Base-by-base conservation (phyloP, 2,329 filamentous ascomycete species). In the Monosporascus ibericus region DNA sequence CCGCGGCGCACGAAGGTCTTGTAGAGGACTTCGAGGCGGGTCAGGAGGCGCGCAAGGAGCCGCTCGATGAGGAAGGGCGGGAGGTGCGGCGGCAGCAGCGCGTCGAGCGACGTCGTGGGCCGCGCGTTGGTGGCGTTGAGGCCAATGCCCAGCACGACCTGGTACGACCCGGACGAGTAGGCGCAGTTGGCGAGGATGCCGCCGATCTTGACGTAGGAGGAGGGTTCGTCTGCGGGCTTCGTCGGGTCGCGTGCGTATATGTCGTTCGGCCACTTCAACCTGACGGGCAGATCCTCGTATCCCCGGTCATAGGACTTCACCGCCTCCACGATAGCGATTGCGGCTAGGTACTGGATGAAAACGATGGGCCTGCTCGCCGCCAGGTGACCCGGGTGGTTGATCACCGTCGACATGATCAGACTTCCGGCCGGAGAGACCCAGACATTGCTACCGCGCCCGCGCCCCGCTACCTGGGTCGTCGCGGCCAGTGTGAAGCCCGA, bases 251-350 rank as follows among this genome's bases (percentile, higher is more conserved):
- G 75, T 1, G 86, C 86, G 64, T 90, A 92, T 51, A 99, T 89
- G 65, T 99, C 94, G 63, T 99, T 99, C 11, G 94, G 94, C 94
- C 94, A 99, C 70, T 99, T 99, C 34, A 99, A 73, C 66, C 88
- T 91, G 40, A 99, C 79, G 1, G 89, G 88, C 5, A 97, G 69
- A 0, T 82, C 75, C 6, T 82, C 77, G 68, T 95, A 97, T 7
- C 86, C 89, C 2, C 71, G 70, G 48, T 86, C 90, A 65, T 97
- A 97, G 25, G 77, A 79, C 57, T 88, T 86, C 56, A 97, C 85
- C 0, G 90, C 92, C 56, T 89, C 82, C 3, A 95, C 87, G 42
- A 92, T 87, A 40, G 94, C 92, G 46, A 99, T 82, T 1, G 91
- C 92, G 0, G 90, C 85, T 15, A 99, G 80, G 66, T 99, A 99